These are phyloP conservation scores for Thielaviopsis euricoi DNA, from an alignment of 2,329 filamentous ascomycete species.

Conservation along the genomic window DNA sequence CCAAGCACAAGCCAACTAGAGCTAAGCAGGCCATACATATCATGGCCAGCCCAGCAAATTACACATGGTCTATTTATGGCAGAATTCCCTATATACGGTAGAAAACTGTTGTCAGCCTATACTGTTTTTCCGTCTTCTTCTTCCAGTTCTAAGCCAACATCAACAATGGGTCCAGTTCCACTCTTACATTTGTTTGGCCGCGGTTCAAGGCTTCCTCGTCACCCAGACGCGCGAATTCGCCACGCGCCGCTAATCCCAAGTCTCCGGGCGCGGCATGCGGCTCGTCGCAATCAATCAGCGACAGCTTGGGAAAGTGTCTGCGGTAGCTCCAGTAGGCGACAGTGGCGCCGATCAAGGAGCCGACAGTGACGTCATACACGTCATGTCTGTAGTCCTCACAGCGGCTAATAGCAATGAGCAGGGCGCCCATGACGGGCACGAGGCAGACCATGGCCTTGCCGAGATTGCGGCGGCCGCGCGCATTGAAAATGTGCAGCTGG, in stretches of 20 bases:
- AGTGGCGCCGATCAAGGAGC: slow-evolving; percentile 40
- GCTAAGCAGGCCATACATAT: too few species aligned
- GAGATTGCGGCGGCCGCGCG: slow-evolving; percentile 32
- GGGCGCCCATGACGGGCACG: slow-evolving; percentile 41
- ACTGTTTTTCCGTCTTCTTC: background rate
- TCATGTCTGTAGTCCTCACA: slow-evolving; percentile 58
- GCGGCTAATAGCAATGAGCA: slow-evolving; percentile 51
- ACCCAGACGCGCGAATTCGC: slow-evolving; percentile 27
- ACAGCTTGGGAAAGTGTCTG: slow-evolving; percentile 43
- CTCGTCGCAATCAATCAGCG: slow-evolving; percentile 35
- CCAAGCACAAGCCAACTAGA: too few species aligned
- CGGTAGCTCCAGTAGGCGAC: slow-evolving; percentile 51
- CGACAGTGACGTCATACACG: slow-evolving; percentile 50
- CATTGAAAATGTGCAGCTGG: slow-evolving; percentile 39
- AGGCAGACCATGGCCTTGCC: slow-evolving; percentile 40
- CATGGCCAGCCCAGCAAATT: too few species aligned
- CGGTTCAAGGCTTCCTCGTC: slow-evolving; percentile 35
- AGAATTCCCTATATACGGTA: background rate
- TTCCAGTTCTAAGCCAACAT: background rate
- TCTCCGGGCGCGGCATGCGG: slow-evolving; percentile 34
- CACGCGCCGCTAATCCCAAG: slow-evolving; percentile 17
- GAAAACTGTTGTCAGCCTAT: background rate
- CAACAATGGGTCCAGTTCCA: slow-evolving; percentile 17
- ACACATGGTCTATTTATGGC: background rate
- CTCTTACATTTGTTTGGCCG: slow-evolving; percentile 21